These are phyloP conservation scores for Salvia splendens DNA, from an alignment of 257 asterid genomes.

Conservation along the genomic window DNA sequence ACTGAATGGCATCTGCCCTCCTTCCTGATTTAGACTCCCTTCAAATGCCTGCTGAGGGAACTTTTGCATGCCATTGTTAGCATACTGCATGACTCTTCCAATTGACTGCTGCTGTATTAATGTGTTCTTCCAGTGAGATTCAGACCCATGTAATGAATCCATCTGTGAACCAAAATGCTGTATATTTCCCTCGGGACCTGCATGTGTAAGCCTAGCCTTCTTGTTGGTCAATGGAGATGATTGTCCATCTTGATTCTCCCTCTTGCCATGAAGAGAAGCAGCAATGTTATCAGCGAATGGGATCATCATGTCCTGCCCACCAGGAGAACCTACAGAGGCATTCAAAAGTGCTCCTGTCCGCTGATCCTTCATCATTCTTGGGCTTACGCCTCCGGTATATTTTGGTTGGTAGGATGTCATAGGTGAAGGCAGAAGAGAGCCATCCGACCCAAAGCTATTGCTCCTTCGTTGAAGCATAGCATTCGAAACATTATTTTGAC, in stretches of 20 bases:
- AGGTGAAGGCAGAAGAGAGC: slow-evolving; percentile 58
- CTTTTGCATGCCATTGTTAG: slow-evolving; percentile 66
- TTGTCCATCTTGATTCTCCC: slow-evolving; percentile 77
- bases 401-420: slow-evolving; percentile 57
- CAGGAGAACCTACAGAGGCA: slow-evolving; percentile 66
- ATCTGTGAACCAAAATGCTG: slow-evolving; percentile 63
- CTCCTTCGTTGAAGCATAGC: slow-evolving; percentile 55
- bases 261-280: slow-evolving; percentile 65
- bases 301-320: slow-evolving; percentile 68
- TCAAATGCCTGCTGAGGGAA: slow-evolving; percentile 67
- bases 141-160: slow-evolving; percentile 68
- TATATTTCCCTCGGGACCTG: slow-evolving; percentile 54
- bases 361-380: slow-evolving; percentile 75
- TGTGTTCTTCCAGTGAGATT: slow-evolving; percentile 78
- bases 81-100: slow-evolving; percentile 62
- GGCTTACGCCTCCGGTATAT: slow-evolving; percentile 61
- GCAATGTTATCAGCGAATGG: slow-evolving; percentile 54
- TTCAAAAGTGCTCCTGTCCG: slow-evolving; percentile 54
- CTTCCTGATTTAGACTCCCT: slow-evolving; percentile 71
- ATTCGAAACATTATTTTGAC: slow-evolving; percentile 60
- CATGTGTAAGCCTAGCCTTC: slow-evolving; percentile 58
- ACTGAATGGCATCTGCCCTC: slow-evolving; percentile 56
- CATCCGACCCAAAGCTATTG: slow-evolving; percentile 72
- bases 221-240: slow-evolving; percentile 64
- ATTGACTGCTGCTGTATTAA: slow-evolving; percentile 63